Base-by-base conservation (phyloP, 2,329 filamentous ascomycete genomes). In the Fusarium torulosum region DNA sequence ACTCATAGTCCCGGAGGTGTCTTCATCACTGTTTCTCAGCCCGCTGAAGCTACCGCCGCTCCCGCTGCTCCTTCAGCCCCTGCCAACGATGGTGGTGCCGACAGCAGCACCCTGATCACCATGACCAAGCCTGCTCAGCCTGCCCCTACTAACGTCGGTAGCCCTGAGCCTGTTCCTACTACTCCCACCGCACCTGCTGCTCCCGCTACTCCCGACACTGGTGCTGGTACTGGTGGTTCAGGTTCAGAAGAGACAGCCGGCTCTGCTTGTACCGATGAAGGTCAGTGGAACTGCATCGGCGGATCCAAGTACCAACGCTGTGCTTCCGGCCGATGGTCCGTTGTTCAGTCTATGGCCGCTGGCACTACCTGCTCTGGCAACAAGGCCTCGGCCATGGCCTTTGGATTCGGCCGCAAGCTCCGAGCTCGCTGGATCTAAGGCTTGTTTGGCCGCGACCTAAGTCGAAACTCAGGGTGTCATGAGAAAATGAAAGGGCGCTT, bases 231-330 rank as follows among this genome's bases (percentile, higher is more conserved):
- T 35, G 52, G 55, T 29, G 42, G 69, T 11, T 67, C 59, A 63
- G 73, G 67, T 25, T 76, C 79, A 40, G 71, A 70, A 54, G 73
- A 75, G 46, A 68, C 74, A 21, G 73, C 79, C 8, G 82, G 81
- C 31, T 76, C 81, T 15, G 53, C 81, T 20, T 90, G 88, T 78
- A 76, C 73, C 33, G 59, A 77, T 6, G 86, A 90, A 70, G 88
- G 88, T 20, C 69, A 76, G 17, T 90, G 85, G 85, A 85, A 86
- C 76, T 90, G 88, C 73, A 77, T 88, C 25, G 80, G 77, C 19
- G 86, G 86, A 49, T 77, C 75, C 23, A 79, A 82, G 49, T 90
- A 88, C 81, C 87, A 90, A 77, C 86, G 86, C 56, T 90, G 88
- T 69, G 87, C 86, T n/a, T 84, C 81, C 15, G 87, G 87, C 7